These are phyloP conservation scores for Vickermania ingenoplastis DNA, from an alignment of 208 protist genomes.

Conservation along the genomic window DNA sequence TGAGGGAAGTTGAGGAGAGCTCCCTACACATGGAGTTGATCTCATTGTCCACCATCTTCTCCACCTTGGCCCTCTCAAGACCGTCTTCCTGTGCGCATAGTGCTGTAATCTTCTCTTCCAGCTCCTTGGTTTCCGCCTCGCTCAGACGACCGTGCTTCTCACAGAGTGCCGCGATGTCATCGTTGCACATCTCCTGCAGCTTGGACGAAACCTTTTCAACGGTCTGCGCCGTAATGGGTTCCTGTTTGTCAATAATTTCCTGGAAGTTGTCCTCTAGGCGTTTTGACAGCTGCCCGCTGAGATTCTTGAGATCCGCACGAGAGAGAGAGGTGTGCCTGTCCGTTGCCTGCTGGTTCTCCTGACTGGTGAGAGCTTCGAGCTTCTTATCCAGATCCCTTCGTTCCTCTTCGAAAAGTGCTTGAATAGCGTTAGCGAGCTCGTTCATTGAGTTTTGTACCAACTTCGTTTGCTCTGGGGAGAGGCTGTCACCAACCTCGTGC, in stretches of 20 bases:
- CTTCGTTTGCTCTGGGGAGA: neutral
- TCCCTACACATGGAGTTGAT: neutral
- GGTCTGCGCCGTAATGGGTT: neutral
- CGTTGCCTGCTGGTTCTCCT: neutral
- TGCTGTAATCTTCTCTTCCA: neutral
- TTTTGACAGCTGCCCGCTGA: neutral
- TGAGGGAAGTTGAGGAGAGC: neutral
- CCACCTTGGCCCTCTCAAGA: neutral
- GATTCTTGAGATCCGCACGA: neutral
- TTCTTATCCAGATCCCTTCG: neutral
- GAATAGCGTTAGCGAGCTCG: neutral
- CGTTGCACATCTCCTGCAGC: neutral
- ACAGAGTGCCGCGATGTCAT: neutral
- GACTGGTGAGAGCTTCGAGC: neutral
- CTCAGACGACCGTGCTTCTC: neutral
- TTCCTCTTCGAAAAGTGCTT: neutral
- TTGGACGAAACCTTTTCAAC: neutral
- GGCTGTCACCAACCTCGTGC: neutral
- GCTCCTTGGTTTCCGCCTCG: neutral
- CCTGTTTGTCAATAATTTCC: neutral
- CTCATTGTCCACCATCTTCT: neutral
- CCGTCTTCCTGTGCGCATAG: neutral
- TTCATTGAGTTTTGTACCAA: neutral
- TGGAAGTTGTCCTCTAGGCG: neutral
- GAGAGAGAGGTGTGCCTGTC: neutral